Percentiles rank a stretch among this genome's conserved stretches.
phyloP scores from a whole-genome alignment of 164 flowering plant species.

The Vitis vinifera region DNA sequence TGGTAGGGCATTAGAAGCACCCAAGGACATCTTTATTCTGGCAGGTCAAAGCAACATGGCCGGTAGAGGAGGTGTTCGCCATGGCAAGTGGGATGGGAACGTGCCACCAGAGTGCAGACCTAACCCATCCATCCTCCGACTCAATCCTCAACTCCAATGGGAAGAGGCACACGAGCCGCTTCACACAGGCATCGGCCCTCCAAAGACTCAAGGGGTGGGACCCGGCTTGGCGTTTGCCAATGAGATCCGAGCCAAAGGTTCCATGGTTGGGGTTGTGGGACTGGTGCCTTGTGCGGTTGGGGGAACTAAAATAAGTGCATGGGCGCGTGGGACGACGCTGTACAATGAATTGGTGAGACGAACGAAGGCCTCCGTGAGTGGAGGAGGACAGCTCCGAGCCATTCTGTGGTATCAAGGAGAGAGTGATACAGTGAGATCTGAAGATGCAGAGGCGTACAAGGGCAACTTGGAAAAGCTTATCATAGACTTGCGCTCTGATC shows the following conservation, averaged over 20 bases:
- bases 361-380: constrained; percentile 11
- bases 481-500: constrained; percentile 28
- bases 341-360: constrained; percentile 26
- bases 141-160: constrained; percentile 24
- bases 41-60: constrained; percentile 83
- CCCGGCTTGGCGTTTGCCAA: constrained; percentile 50
- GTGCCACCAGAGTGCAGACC: constrained; percentile 37
- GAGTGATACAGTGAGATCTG: constrained; percentile 24
- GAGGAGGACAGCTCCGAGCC: constrained; percentile 26
- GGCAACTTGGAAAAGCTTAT: constrained; percentile 26
- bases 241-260: constrained; percentile 5
- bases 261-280: constrained; percentile 26
- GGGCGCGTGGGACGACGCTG: constrained; percentile 25
- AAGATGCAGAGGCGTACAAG: constrained; percentile 26
- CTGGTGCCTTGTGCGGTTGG: constrained; percentile 47
- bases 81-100: constrained; percentile 32
- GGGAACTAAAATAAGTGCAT: constrained; percentile 27
- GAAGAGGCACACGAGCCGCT: constrained; percentile 36
- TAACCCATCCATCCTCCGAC: constrained; percentile 21
- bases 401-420: constrained; percentile 54
- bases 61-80: constrained; percentile 53
- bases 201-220: constrained; percentile 29
- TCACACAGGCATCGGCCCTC: constrained; percentile 29
- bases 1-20: background rate
- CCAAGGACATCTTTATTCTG: constrained; percentile 40